A percentile compares a stretch with the other conserved stretches of the same genome.
Conservation (phyloP, 192 early-diverging fungal species). For the Geranomyces variabilis region DNA sequence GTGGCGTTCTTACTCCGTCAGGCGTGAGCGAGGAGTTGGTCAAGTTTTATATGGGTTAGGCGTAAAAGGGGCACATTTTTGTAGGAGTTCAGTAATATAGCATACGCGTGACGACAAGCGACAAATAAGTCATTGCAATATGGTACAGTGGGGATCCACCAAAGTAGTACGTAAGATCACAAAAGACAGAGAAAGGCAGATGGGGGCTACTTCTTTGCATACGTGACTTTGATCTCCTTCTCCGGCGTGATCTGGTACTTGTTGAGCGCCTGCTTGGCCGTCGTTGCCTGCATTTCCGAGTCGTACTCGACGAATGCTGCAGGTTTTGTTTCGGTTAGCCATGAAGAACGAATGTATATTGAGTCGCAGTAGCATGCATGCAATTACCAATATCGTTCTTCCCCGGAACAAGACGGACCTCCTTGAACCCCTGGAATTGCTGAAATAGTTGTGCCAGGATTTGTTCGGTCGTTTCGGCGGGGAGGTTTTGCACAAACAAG, state of each 20-base stretch:
- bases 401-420: slow-evolving; percentile 91
- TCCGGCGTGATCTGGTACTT: slow-evolving; percentile 66
- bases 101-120: too few relatives aligned
- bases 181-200: too few relatives aligned
- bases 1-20: slow-evolving; percentile 88
- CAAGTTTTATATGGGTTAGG: slow-evolving; percentile 19
- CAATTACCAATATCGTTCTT: slow-evolving; percentile 77
- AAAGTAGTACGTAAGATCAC: too few relatives aligned
- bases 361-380: slow-evolving; percentile 8
- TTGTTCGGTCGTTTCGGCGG: slow-evolving; percentile 67
- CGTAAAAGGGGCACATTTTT: too few relatives aligned
- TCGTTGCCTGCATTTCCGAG: slow-evolving; percentile 76
- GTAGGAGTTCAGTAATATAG: too few relatives aligned
- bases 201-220: slow-evolving; percentile 68
- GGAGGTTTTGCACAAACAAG: slow-evolving; percentile 90
- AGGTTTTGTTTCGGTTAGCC: too few relatives aligned
- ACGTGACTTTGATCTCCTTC: slow-evolving; percentile 80
- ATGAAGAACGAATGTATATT: neutral
- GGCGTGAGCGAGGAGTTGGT: slow-evolving; percentile 62
- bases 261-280: slow-evolving; percentile 74
- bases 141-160: too few relatives aligned
- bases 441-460: slow-evolving; percentile 73
- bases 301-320: slow-evolving; percentile 95
- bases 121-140: too few relatives aligned
- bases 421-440: slow-evolving; percentile 89